These are phyloP conservation scores for Arthrobotrys entomopaga DNA, from an alignment of 2,329 filamentous ascomycete genomes.

Conservation along the genomic window DNA sequence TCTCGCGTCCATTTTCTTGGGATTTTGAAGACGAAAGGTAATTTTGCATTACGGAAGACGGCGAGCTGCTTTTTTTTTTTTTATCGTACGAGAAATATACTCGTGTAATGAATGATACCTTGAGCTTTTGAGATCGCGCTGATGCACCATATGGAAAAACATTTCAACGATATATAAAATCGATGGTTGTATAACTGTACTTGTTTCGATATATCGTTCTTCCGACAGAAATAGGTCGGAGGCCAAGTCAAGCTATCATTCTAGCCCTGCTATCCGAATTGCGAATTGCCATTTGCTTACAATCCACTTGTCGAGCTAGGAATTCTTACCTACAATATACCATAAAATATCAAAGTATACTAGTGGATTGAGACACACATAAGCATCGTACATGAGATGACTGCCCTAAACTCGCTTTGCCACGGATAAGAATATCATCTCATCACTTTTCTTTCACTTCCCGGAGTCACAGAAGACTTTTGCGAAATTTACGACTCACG, in stretches of 20 bases:
- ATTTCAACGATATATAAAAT: not conserved
- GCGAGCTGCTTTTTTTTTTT: slow-evolving; percentile 33
- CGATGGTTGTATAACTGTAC: too few relatives aligned
- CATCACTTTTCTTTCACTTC: not conserved
- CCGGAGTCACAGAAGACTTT: slow-evolving; percentile 20
- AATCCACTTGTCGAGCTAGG: not conserved
- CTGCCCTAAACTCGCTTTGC: slow-evolving; percentile 39
- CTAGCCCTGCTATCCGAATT: not conserved
- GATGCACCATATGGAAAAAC: not conserved
- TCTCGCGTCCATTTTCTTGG: slow-evolving; percentile 46
- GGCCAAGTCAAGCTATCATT: not conserved
- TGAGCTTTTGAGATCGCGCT: not conserved
- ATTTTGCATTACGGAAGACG: slow-evolving; percentile 49
- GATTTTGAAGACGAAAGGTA: slow-evolving; percentile 28
- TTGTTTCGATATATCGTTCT: not conserved
- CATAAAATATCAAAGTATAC: slow-evolving; percentile 9
- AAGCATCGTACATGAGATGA: slow-evolving; percentile 33
- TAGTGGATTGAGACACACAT: slow-evolving; percentile 25
- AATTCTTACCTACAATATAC: slow-evolving; percentile 8
- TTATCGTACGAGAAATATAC: slow-evolving; percentile 29
- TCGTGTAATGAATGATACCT: not conserved
- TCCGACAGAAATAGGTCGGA: not conserved
- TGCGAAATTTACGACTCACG: slow-evolving; percentile 29
- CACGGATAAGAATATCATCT: slow-evolving; percentile 36
- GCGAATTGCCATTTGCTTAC: slow-evolving; percentile 15